A percentile compares a stretch with the other conserved stretches of the same genome.
Conservation (phyloP, 108 stramenopile species). For the Cyclostephanos invisitatus region DNA sequence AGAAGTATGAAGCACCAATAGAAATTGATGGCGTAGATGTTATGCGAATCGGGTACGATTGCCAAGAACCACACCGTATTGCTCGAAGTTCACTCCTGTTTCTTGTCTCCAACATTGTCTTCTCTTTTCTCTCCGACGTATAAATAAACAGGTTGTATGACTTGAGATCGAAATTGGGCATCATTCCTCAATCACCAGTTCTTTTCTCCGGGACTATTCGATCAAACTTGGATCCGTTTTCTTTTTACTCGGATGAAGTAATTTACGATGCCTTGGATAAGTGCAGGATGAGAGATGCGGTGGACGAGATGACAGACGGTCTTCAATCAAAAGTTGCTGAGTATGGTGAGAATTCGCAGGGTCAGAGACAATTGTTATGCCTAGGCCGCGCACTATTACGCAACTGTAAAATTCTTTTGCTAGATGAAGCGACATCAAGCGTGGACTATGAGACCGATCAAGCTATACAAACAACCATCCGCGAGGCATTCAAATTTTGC, state of each 20-base stretch:
- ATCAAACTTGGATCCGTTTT: constrained; percentile 90
- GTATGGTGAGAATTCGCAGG: constrained; percentile 91
- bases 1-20: constrained; percentile 62
- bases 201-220: constrained; percentile 89
- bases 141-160: constrained; percentile 46
- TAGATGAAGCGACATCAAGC: constrained; percentile 90
- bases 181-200: constrained; percentile 95
- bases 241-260: constrained; percentile 59
- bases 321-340: constrained; percentile 83
- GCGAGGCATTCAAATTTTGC: constrained; percentile 62
- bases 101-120: background rate
- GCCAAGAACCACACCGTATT: background rate
- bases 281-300: constrained; percentile 66
- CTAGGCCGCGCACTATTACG: constrained; percentile 89
- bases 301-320: constrained; percentile 62
- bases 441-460: constrained; percentile 89
- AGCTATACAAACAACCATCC: constrained; percentile 81
- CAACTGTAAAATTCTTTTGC: constrained; percentile 69
- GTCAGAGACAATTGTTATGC: constrained; percentile 92
- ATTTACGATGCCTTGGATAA: constrained; percentile 74
- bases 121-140: background rate
- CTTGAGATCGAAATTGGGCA: constrained; percentile 81
- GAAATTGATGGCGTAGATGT: constrained; percentile 90
- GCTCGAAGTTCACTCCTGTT: background rate
- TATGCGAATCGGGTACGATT: constrained; percentile 59